phyloP scores from a whole-genome alignment of 1,284 basidiomycete species.

The Spongispora temasekensis region DNA sequence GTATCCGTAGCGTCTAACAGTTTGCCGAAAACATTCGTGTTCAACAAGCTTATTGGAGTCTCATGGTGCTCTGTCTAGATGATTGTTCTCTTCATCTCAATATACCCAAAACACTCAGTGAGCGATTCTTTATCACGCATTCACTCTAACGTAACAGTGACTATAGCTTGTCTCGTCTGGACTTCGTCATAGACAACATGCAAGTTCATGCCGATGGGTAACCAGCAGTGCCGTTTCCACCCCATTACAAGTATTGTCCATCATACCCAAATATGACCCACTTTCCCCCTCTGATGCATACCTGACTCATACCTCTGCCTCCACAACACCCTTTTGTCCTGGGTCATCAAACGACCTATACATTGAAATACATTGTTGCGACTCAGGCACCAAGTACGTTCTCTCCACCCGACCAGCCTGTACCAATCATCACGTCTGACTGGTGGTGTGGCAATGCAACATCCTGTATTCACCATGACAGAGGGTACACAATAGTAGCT shows the following conservation, averaged over 20 bases:
- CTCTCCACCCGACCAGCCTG: conserved; percentile 55
- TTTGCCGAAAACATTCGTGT: conserved; percentile 70
- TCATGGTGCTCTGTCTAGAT: conserved; percentile 83
- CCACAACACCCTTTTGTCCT: conserved; percentile 52
- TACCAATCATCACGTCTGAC: conserved; percentile 77
- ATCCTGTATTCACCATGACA: conserved; percentile 37
- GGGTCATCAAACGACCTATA: conserved; percentile 71
- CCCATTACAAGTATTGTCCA: background rate
- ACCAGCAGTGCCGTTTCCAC: too few species aligned
- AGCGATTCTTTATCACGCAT: conserved; percentile 25
- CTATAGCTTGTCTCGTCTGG: conserved; percentile 76
- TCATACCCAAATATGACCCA: conserved; percentile 21
- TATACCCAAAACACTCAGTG: conserved; percentile 77
- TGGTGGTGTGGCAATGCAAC: conserved; percentile 77
- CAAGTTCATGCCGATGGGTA: too few species aligned
- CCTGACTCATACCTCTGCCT: conserved; percentile 54
- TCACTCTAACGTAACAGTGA: conserved; percentile 1
- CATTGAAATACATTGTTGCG: conserved; percentile 55
- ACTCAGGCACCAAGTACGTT: conserved; percentile 44
- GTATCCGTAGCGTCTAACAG: conserved; percentile 80
- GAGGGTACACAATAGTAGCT: background rate
- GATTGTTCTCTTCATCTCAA: conserved; percentile 76
- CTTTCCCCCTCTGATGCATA: conserved; percentile 35
- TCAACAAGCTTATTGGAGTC: conserved; percentile 72
- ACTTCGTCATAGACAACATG: conserved; percentile 46